Evolutionary conservation across 345 rosid species (phyloP).

Genomic region (rapeseed (Brassica napus)): DNA sequence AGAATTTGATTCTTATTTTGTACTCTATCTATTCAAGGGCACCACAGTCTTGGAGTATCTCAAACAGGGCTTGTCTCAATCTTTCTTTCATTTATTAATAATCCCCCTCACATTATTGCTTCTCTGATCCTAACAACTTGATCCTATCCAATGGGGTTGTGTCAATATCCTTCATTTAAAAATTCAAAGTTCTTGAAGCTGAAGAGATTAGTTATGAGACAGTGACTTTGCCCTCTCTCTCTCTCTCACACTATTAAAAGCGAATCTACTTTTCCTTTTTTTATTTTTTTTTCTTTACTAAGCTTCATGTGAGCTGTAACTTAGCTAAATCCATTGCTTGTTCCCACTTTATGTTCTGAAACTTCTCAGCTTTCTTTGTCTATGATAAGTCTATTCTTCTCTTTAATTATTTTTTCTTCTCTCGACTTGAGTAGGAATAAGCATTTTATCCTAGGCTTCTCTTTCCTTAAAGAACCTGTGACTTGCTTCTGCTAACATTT

Average conservation of each 20-base stretch:
- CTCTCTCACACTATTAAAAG: constrained; percentile 46
- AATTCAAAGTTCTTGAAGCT: constrained; percentile 28
- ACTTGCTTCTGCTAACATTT: constrained; percentile 44
- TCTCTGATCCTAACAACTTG: constrained; percentile 26
- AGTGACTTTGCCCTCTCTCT: constrained; percentile 43
- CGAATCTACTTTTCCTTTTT: constrained; percentile 69
- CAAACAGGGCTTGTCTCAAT: constrained; percentile 44
- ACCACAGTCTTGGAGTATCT: constrained; percentile 53
- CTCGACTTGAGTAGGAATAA: constrained; percentile 44
- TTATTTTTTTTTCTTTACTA: background rate
- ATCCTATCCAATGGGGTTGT: constrained; percentile 20
- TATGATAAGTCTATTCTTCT: constrained; percentile 38
- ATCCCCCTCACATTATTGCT: constrained; percentile 9
- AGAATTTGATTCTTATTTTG: constrained; percentile 55
- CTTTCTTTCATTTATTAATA: background rate
- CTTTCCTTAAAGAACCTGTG: constrained; percentile 44
- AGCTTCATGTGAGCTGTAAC: constrained; percentile 58
- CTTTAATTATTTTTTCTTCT: constrained; percentile 41
- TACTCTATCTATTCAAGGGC: constrained; percentile 36
- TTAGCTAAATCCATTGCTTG: constrained; percentile 59
- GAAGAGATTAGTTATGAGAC: constrained; percentile 41
- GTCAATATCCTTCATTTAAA: background rate
- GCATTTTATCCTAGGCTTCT: constrained; percentile 44
- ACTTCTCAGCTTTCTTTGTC: constrained; percentile 79
- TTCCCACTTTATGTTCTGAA: constrained; percentile 87